These are phyloP conservation scores for Penicillium ucsense DNA, from an alignment of 495 filamentous ascomycete species.

Conservation along the genomic window DNA sequence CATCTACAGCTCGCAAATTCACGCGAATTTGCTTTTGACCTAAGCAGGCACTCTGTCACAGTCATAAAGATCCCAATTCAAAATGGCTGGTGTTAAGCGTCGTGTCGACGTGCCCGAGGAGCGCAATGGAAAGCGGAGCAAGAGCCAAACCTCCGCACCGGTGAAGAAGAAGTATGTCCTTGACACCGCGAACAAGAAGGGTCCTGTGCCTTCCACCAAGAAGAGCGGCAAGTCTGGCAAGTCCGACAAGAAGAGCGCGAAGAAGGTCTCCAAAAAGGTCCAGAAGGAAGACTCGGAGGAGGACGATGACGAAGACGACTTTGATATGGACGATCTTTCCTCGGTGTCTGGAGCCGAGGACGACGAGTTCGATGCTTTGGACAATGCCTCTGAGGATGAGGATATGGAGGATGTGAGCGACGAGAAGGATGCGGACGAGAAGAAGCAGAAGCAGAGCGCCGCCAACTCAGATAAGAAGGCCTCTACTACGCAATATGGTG, in stretches of 20 bases:
- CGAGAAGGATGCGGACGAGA: conserved; percentile 18
- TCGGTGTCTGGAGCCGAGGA: conserved; percentile 31
- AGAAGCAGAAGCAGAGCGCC: conserved; percentile 14
- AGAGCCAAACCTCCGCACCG: conserved; percentile 27
- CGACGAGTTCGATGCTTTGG: conserved; percentile 21
- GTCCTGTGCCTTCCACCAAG: conserved; percentile 13
- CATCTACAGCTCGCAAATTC: conserved; percentile 13
- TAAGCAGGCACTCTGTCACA: not conserved
- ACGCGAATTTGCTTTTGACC: conserved; percentile 6
- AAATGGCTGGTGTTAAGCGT: conserved; percentile 38
- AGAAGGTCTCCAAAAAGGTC: conserved; percentile 26
- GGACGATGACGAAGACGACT: conserved; percentile 26
- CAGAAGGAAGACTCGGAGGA: conserved; percentile 22
- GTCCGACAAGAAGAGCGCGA: conserved; percentile 21
- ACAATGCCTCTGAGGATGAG: conserved; percentile 23
- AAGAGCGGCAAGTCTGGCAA: conserved; percentile 13
- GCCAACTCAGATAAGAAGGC: conserved; percentile 7
- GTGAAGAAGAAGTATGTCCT: conserved; percentile 15
- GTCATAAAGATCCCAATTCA: conserved; percentile 9
- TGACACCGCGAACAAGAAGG: conserved; percentile 23
- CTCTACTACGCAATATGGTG: conserved; percentile 1
- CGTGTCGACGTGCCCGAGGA: conserved; percentile 32
- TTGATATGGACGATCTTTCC: conserved; percentile 35
- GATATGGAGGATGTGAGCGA: conserved; percentile 27
- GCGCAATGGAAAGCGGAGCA: conserved; percentile 40